phyloP scores from a whole-genome alignment of 306 rosid species.

The Lathyrus oleraceus region DNA sequence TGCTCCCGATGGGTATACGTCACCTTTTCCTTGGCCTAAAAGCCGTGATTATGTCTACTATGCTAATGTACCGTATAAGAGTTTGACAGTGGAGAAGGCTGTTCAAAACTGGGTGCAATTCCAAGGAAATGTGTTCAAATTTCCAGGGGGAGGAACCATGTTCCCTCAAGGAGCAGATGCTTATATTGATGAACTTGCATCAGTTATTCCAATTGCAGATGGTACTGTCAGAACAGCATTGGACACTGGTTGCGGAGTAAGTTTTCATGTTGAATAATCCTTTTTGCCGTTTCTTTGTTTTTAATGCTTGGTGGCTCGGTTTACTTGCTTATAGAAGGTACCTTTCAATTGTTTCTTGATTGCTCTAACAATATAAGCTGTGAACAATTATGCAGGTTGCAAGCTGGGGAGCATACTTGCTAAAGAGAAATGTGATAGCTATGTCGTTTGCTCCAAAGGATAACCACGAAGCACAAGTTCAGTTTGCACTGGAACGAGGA shows the following conservation, averaged over 20 bases:
- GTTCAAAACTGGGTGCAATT: conserved; percentile 90
- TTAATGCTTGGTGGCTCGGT: conserved; percentile 15
- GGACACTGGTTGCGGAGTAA: conserved; percentile 97
- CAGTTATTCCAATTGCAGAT: conserved; percentile 80
- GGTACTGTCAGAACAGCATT: conserved; percentile 90
- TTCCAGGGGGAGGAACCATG: conserved; percentile 99
- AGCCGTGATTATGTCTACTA: conserved; percentile 88
- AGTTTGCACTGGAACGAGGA: conserved; percentile 95
- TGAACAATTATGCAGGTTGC: conserved; percentile 70
- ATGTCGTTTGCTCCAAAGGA: conserved; percentile 98
- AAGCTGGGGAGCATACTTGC: conserved; percentile 98
- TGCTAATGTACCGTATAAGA: conserved; percentile 85
- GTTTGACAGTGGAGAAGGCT: conserved; percentile 93
- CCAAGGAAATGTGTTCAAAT: conserved; percentile 85
- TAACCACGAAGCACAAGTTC: conserved; percentile 98
- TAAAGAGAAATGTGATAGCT: conserved; percentile 81
- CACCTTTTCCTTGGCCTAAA: conserved; percentile 98
- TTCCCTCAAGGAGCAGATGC: conserved; percentile 96
- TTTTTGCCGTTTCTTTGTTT: conserved; percentile 21
- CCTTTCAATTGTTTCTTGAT: conserved; percentile 30
- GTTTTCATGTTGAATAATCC: conserved; percentile 2
- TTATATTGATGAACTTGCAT: conserved; percentile 85
- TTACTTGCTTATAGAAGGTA: conserved; percentile 26
- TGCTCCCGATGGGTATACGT: conserved; percentile 75
- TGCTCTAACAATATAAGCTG: conserved; percentile 37